These are phyloP conservation scores for Glycine tomentella DNA, from an alignment of 306 rosid genomes.

Conservation along the genomic window DNA sequence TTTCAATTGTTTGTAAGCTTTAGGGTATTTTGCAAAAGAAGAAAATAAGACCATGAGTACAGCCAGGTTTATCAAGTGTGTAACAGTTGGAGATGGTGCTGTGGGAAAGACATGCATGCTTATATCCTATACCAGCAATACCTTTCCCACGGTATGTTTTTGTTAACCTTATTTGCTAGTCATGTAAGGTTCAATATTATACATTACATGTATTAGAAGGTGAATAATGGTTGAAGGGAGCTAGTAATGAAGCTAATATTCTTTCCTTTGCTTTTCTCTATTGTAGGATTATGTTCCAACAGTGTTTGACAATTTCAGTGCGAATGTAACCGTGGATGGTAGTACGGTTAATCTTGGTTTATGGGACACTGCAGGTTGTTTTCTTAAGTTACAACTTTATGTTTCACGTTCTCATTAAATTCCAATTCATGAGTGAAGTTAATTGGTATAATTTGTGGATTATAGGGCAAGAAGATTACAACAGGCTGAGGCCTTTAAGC, in stretches of 20 bases:
- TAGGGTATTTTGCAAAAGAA: constrained; percentile 29
- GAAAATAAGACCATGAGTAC: constrained; percentile 66
- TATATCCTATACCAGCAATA: constrained; percentile 89
- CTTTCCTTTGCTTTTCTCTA: constrained; percentile 3
- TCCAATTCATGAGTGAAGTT: neutral
- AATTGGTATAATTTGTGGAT: constrained; percentile 16
- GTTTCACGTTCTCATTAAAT: constrained; percentile 8
- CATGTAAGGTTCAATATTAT: constrained; percentile 15
- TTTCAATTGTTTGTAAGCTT: constrained; percentile 35
- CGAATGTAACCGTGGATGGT: constrained; percentile 71
- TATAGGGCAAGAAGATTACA: constrained; percentile 94
- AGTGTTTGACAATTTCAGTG: constrained; percentile 79
- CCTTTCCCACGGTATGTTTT: constrained; percentile 81
- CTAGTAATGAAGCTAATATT: constrained; percentile 31
- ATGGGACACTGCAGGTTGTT: constrained; percentile 83
- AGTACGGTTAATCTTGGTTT: constrained; percentile 74
- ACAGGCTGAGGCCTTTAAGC: constrained; percentile 94
- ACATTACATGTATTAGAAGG: neutral
- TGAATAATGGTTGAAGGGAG: constrained; percentile 21
- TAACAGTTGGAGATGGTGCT: constrained; percentile 96
- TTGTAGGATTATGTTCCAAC: constrained; percentile 85
- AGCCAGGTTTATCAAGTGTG: constrained; percentile 92
- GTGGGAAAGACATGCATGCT: constrained; percentile 99
- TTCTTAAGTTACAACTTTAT: neutral
- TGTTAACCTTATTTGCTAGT: neutral